Conservation (phyloP, 495 filamentous ascomycete species). For the Recurvomyces mirabilis region DNA sequence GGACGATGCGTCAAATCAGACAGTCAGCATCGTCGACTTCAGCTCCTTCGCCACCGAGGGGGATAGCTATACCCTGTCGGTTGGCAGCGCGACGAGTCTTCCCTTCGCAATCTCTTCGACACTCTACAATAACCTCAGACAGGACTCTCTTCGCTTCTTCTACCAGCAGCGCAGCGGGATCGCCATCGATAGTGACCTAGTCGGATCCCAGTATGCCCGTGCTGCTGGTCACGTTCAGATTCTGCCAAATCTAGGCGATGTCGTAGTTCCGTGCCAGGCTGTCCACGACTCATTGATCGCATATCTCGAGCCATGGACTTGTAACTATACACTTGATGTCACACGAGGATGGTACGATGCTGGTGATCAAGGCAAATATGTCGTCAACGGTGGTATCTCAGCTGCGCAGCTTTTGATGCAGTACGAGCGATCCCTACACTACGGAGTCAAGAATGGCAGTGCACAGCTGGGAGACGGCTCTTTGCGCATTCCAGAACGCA, state of each 20-base stretch:
- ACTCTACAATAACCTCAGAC: slow-evolving; percentile 1
- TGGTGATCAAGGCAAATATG: slow-evolving; percentile 19
- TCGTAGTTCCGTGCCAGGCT: slow-evolving; percentile 9
- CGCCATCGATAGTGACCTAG: slow-evolving; percentile 10
- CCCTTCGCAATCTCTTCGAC: slow-evolving; percentile 11
- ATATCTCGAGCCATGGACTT: slow-evolving; percentile 17
- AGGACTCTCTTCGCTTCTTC: slow-evolving; percentile 12
- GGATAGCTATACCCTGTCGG: slow-evolving; percentile 1
- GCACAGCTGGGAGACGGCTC: slow-evolving; percentile 9
- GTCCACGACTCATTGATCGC: slow-evolving; percentile 11
- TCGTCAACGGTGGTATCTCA: slow-evolving; percentile 19
- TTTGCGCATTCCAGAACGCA: slow-evolving; percentile 14
- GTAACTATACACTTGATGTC: slow-evolving; percentile 19
- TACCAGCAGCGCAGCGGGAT: slow-evolving; percentile 14
- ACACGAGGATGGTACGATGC: slow-evolving; percentile 20
- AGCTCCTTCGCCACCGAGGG: neutral
- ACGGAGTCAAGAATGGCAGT: neutral
- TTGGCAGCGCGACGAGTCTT: neutral
- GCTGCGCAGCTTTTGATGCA: slow-evolving; percentile 14
- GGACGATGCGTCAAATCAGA: slow-evolving; percentile 7
- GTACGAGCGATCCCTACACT: slow-evolving; percentile 11
- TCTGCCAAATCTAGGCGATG: slow-evolving; percentile 9
- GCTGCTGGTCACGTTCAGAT: slow-evolving; percentile 13
- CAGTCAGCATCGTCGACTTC: slow-evolving; percentile 11
- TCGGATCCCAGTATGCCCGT: slow-evolving; percentile 10